Base-by-base conservation (phyloP, 2,329 filamentous ascomycete genomes). In the Magnaporthiopsis incrustans region DNA sequence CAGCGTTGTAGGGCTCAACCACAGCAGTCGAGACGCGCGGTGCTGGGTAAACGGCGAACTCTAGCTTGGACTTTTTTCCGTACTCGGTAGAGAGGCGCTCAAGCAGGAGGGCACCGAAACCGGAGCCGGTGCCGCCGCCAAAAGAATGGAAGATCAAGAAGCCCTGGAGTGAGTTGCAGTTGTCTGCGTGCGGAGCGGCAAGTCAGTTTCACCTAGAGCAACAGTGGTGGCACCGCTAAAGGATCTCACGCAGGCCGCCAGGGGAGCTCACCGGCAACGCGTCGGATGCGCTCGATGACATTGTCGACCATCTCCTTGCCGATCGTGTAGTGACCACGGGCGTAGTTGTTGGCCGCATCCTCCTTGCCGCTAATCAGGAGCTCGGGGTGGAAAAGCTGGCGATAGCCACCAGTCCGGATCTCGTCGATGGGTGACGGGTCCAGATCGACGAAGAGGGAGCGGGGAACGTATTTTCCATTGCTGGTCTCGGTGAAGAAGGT, bases 81-180 rank as follows among this genome's bases (percentile, higher is more conserved):
- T 97, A 99, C 82, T 99, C 95, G 74, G 97, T 91, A 50, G 95
- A 98, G 67, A 99, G 88, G 77, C 95, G 94, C 85, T 99, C 95
- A 92, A 99, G 96, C 73, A 99, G 85, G 71, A 99, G 88, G 73
- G 95, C 95, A 81, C 95, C 95, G 79, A 99, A 99, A 76, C 95
- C 95, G 73, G 95, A 99, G 74, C 95, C 95, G 72, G 95, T 99
- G 84, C 95, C 95, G 81, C 95, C 95, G 81, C 95, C 95, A 78
- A 99, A 98, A 66, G 94, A 98, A 89, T 99, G 95, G 90, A 98
- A 98, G 76, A 99, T 93, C 70, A 98, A 86, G 89, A 99, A 99
- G 75, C 95, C 95, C 80, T 99, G 95, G 66, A 99, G 92, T 81
- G 93, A 94, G 72, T 91, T 89, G 81, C 95, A 99, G 87, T 95